Percentiles rank a stretch among this genome's conserved stretches.
Evolutionary conservation across 2,329 filamentous ascomycete genomes (phyloP).

Genomic region (Aspergillus viridinutans): DNA sequence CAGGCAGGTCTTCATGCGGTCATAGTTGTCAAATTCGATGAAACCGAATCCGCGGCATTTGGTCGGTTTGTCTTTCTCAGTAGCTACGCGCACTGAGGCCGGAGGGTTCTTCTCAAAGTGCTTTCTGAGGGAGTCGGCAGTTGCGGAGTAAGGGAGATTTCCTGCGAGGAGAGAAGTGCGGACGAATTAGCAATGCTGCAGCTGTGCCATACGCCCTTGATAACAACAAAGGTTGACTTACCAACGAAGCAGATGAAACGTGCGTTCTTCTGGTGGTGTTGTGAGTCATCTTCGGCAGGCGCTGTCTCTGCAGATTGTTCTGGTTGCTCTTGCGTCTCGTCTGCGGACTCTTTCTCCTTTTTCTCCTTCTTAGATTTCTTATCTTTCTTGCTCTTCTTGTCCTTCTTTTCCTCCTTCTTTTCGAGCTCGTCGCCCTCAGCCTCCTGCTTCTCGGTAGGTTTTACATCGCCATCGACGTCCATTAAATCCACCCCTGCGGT

Average conservation of each 20-base stretch:
- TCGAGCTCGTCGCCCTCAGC: conserved; percentile 13
- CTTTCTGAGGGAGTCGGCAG: conserved; percentile 60
- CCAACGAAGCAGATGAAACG: conserved; percentile 77
- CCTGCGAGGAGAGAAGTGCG: conserved; percentile 43
- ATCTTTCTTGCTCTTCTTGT: conserved; percentile 18
- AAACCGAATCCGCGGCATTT: conserved; percentile 77
- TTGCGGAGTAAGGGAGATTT: conserved; percentile 85
- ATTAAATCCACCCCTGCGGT: conserved; percentile 2
- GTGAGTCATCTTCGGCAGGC: conserved; percentile 12
- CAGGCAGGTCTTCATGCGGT: conserved; percentile 88
- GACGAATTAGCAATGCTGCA: background rate
- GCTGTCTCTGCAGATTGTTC: conserved; percentile 13
- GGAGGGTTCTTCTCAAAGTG: conserved; percentile 78
- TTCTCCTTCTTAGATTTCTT: conserved; percentile 26
- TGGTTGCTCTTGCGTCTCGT: conserved; percentile 22
- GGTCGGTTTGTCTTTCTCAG: conserved; percentile 58
- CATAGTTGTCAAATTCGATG: conserved; percentile 80
- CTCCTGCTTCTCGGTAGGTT: conserved; percentile 17
- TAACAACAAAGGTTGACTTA: conserved; percentile 30
- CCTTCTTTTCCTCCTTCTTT: conserved; percentile 14
- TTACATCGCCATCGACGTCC: conserved; percentile 8
- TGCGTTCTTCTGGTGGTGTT: conserved; percentile 35
- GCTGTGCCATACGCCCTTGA: background rate
- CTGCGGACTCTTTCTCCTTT: conserved; percentile 24
- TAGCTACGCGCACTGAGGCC: conserved; percentile 66